Conservation (phyloP, 192 early-diverging fungal genomes). For the Coemansia sp. region DNA sequence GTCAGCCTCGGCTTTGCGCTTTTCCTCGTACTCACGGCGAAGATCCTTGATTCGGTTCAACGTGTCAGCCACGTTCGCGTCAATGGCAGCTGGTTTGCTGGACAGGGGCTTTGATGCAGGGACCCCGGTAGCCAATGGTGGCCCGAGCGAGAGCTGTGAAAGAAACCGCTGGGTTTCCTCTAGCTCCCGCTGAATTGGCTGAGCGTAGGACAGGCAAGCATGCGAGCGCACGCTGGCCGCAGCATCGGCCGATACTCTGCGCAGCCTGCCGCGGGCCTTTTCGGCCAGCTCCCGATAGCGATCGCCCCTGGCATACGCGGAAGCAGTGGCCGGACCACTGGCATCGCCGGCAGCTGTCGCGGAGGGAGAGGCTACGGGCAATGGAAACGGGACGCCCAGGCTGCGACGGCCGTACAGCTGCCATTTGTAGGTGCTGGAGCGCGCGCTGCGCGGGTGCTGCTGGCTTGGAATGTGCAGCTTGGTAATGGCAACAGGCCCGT, state of each 20-base stretch:
- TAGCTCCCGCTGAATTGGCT: constrained; percentile 22
- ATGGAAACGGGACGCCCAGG: constrained; percentile 16
- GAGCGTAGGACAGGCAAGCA: constrained; percentile 19
- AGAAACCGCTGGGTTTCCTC: constrained; percentile 25
- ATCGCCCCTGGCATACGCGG: constrained; percentile 9
- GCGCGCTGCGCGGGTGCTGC: not conserved
- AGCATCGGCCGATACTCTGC: not conserved
- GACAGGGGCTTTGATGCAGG: not conserved
- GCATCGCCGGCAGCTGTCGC: not conserved
- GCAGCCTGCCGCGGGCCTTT: not conserved
- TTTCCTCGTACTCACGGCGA: constrained; percentile 23
- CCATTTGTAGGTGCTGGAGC: constrained; percentile 1
- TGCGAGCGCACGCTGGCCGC: constrained; percentile 7
- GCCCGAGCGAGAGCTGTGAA: constrained; percentile 2
- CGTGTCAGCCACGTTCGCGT: constrained; percentile 6
- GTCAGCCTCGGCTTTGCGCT: constrained; percentile 1
- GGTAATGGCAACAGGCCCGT: not conserved
- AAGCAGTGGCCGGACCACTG: not conserved
- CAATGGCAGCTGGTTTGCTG: not conserved
- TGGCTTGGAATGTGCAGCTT: constrained; percentile 1
- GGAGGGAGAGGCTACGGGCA: not conserved
- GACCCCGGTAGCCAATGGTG: not conserved
- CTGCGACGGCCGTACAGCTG: constrained; percentile 7
- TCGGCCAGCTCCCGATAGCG: constrained; percentile 10
- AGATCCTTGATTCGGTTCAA: constrained; percentile 21